phyloP scores from a whole-genome alignment of 2,329 filamentous ascomycete genomes.

The Monosporascus sp. region DNA sequence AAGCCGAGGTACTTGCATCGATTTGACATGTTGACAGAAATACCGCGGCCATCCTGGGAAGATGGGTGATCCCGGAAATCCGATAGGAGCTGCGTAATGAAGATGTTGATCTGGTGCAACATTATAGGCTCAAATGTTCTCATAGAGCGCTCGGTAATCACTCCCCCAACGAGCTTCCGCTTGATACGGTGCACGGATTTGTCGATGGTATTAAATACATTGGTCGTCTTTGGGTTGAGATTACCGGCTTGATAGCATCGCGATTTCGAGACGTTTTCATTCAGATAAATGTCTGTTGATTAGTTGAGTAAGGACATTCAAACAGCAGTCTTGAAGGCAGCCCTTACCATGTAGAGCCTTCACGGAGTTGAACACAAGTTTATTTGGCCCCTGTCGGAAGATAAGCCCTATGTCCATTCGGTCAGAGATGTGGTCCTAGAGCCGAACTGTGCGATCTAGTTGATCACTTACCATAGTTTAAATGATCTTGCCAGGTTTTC shows the following conservation, averaged over 20 bases:
- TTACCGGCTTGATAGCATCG: too few relatives aligned
- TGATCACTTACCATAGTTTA: background rate
- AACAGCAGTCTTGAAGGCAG: background rate
- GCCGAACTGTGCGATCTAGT: background rate
- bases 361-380: background rate
- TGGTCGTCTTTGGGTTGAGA: background rate
- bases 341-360: background rate
- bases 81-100: background rate
- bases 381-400: background rate
- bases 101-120: background rate
- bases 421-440: background rate
- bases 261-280: background rate
- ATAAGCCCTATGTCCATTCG: background rate
- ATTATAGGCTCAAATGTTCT: background rate
- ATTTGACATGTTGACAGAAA: conserved; percentile 8
- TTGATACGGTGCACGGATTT: background rate
- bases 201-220: background rate
- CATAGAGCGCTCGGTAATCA: background rate
- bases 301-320: background rate
- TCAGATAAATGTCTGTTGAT: background rate
- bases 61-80: too few relatives aligned
- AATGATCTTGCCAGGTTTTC: background rate
- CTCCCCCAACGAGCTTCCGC: background rate
- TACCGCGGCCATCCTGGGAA: background rate
- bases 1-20: conserved; percentile 8